Base-by-base conservation (phyloP, 768 basidiomycete species). In the Cystobasidium ongulense region DNA sequence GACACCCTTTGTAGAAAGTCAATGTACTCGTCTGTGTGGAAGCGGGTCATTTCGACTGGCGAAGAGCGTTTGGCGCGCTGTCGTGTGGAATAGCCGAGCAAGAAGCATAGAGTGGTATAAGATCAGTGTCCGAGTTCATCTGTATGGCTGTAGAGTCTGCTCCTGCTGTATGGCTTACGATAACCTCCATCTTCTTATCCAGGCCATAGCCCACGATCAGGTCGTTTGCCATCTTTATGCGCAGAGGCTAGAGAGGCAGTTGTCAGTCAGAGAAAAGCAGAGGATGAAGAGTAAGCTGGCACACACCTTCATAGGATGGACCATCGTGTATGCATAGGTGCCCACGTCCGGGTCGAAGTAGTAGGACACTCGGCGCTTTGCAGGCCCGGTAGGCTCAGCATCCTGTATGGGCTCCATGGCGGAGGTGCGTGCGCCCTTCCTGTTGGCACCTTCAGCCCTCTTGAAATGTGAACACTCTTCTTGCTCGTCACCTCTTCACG, bases 11-110 rank as follows among this genome's bases (percentile, higher is more conserved):
- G 85, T 54, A 99, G 83, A 78, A 98, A 95, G 78, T 98, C 88
- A 73, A 99, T 86, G 82, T 96, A 99, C 85, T 99, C 96, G 83
- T 99, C 96, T 25, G 95, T 92, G 81, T 99, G 96, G 82, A 98
- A 99, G 13, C 88, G 83, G n/a, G 90, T 89, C 90, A 99, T 90
- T 27, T 86, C 85, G 78, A 88, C 85, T 17, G 88, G 86, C 0
- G 86, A 84, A 2, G 90, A 88, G 23, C 90, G 85, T 76, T 84
- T 85, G 4, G 92, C 88, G 78, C 84, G 85, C 90, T 91, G 78
- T 10, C 74, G 10, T 57, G 53, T 7, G 57, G 5, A 27, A 21
- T n/a, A 50, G 43, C 27, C 54, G 10, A 5, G 50, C 25, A 33
- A 33, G 33, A 52, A 46, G n/a, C 21, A 23, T 54, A n/a, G 18